Evolutionary conservation across 345 rosid genomes (phyloP), one percentile per base, ranked within the genome.

Genomic region (Sonneratia caseolaris): DNA sequence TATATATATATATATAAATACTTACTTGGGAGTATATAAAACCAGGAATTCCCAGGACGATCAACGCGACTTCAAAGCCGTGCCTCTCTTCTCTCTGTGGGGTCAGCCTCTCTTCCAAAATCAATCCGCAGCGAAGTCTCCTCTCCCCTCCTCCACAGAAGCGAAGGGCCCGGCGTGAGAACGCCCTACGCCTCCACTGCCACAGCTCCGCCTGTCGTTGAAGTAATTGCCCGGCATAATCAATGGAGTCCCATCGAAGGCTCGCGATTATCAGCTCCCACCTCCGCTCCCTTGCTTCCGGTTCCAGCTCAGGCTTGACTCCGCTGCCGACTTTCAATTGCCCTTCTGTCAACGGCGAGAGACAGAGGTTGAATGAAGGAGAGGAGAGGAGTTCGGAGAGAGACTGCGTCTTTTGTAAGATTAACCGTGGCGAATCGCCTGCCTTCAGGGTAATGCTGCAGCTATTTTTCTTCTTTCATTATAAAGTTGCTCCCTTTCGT

Each of bases 351-450:
- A 71, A 79, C 53, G 59, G 21, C 5, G 66, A 67, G 43, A 77
- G 76, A 61, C 73, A 27, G 38, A 53, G 48, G 65, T 42, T 27
- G 1, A 4, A 55, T 68, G 80, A 19, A 57, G n/a, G 73, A 67
- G 43, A 68, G 13, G 32, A 72, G 45, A 64, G 51, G 7, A 68
- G 40, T 56, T 51, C n/a, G 6, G 72, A 47, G 68, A 75, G 83
- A 47, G 87, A 78, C 81, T 91, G 98, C 78, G 96, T 93, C 77
- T 93, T 93, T 78, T 93, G 98, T 72, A 75, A 82, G 82, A 88
- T 93, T 64, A 74, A 87, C 66, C 90, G 86, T 37, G 98, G 97
- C 47, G 87, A 91, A 69, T 83, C 92, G 35, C 89, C 92, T 3
- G 85, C 91, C 72, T 73, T 88, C 72, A 91, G 89, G 92, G 97